Percentiles rank a stretch among this genome's conserved stretches.
Conservation (phyloP, 2,329 filamentous ascomycete genomes). For the Camptophora hylomeconis region DNA sequence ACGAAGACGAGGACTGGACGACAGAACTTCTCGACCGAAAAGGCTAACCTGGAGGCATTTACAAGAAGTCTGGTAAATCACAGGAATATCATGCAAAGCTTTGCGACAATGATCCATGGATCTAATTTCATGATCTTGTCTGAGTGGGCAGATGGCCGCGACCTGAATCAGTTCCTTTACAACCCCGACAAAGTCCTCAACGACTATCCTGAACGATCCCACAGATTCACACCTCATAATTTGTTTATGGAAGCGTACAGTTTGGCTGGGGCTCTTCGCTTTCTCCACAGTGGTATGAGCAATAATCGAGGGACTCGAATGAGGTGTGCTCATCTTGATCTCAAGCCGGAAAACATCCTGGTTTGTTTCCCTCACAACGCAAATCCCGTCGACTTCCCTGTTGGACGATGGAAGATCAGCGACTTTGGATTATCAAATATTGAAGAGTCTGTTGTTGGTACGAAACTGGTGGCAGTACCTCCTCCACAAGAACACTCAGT, state of each 20-base stretch:
- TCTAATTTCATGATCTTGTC: slow-evolving; percentile 1
- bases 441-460: slow-evolving; percentile 1
- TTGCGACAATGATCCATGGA: slow-evolving; percentile 2
- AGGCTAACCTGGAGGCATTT: too few species aligned
- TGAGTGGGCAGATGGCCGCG: slow-evolving; percentile 3
- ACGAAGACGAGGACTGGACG: too few species aligned
- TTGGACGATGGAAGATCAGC: slow-evolving; percentile 17
- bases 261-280: not conserved
- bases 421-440: slow-evolving; percentile 17
- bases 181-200: not conserved
- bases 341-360: slow-evolving; percentile 18
- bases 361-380: slow-evolving; percentile 8
- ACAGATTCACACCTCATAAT: slow-evolving; percentile 1
- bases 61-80: slow-evolving; percentile 1
- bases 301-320: slow-evolving; percentile 1
- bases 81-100: slow-evolving; percentile 2
- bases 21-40: too few species aligned
- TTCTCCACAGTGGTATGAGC: slow-evolving; percentile 2
- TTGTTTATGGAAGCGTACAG: slow-evolving; percentile 2
- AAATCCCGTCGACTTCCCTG: too few species aligned
- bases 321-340: too few species aligned
- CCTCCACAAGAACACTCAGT: not conserved
- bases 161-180: slow-evolving; percentile 1
- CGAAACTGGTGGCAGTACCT: not conserved
- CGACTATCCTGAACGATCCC: slow-evolving; percentile 1